phyloP scores from a whole-genome alignment of 2,329 filamentous ascomycete genomes.

The Nemania diffusa region DNA sequence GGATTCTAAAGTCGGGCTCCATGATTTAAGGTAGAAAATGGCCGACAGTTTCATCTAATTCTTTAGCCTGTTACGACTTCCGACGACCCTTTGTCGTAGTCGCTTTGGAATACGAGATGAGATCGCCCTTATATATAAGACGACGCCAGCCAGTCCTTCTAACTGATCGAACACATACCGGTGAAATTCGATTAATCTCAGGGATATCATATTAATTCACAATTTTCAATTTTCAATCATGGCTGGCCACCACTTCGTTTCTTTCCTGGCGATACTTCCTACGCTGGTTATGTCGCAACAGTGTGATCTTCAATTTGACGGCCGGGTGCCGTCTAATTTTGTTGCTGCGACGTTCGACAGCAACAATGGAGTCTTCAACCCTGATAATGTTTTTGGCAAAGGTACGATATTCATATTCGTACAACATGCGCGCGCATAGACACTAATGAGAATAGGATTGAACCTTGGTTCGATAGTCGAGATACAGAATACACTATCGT shows the following conservation, averaged over 20 bases:
- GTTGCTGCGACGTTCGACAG: constrained; percentile 16
- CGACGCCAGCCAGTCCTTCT: background rate
- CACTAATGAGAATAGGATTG: constrained; percentile 21
- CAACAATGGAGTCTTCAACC: constrained; percentile 24
- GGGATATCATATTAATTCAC: background rate
- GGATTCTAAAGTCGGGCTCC: background rate
- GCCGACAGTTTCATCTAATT: constrained; percentile 8
- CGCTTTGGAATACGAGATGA: background rate
- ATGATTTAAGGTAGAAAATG: background rate
- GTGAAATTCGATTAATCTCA: background rate
- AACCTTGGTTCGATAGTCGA: constrained; percentile 22
- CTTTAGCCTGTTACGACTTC: constrained; percentile 8
- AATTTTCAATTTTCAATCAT: constrained; percentile 5
- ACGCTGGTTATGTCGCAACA: constrained; percentile 19
- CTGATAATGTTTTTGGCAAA: constrained; percentile 27
- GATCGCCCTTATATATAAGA: constrained; percentile 5
- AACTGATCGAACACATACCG: background rate
- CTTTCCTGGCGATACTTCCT: constrained; percentile 7
- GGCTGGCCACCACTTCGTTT: constrained; percentile 4
- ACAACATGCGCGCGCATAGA: background rate
- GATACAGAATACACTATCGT: constrained; percentile 19
- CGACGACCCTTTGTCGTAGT: background rate
- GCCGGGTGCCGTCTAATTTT: constrained; percentile 26
- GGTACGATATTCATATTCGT: constrained; percentile 1
- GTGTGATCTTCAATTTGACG: constrained; percentile 28